Conservation (phyloP, 169 alveolate genomes). For the Plasmodium billcollinsi region DNA sequence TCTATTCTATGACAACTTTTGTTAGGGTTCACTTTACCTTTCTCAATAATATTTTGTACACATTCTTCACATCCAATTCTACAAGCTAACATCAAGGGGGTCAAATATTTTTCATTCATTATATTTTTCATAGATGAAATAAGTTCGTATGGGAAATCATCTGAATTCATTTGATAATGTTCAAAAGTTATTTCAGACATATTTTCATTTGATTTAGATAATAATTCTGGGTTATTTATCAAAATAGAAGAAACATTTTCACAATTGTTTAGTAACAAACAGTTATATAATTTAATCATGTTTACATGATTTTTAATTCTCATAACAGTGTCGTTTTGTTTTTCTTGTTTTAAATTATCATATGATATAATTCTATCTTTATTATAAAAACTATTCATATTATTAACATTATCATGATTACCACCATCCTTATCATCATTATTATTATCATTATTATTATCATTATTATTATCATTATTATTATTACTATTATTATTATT, state of each 20-base stretch:
- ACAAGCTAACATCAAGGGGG: constrained; percentile 86
- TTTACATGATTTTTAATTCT: constrained; percentile 44
- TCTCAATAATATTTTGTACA: constrained; percentile 80
- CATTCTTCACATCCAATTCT: constrained; percentile 82
- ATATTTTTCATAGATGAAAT: constrained; percentile 66
- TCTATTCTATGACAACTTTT: constrained; percentile 79
- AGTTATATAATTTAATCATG: constrained; percentile 65
- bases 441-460: background rate
- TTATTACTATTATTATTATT: background rate
- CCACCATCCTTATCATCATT: background rate
- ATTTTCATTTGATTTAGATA: constrained; percentile 46
- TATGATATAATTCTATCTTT: background rate
- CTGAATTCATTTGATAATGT: constrained; percentile 51
- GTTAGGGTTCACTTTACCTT: constrained; percentile 81
- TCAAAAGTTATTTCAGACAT: constrained; percentile 60
- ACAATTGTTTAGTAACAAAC: constrained; percentile 54
- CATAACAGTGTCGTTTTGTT: constrained; percentile 20
- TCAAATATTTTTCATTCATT: constrained; percentile 75
- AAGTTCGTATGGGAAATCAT: constrained; percentile 50
- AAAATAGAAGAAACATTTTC: constrained; percentile 43
- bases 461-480: too few species aligned
- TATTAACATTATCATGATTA: too few species aligned
- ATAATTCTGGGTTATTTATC: constrained; percentile 32
- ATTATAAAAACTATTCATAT: background rate
- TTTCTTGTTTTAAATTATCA: constrained; percentile 20